phyloP scores from a whole-genome alignment of 2,329 filamentous ascomycete species.

The Aspergillus fumigatus region DNA sequence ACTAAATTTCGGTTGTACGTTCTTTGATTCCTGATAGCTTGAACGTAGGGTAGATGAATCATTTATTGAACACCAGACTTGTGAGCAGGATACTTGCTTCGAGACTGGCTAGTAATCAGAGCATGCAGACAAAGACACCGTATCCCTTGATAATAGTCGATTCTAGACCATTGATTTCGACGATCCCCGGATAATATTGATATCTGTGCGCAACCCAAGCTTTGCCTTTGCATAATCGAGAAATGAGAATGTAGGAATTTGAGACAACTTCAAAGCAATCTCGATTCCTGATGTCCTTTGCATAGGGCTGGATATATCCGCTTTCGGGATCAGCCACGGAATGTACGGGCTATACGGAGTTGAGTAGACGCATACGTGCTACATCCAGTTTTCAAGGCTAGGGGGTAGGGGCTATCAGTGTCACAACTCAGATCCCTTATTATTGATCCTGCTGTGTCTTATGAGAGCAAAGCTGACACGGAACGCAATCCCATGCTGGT shows the following conservation, averaged over 20 bases:
- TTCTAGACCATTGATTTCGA: not conserved
- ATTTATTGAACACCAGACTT: not conserved
- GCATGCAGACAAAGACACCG: not conserved
- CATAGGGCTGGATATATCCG: not conserved
- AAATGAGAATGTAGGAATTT: not conserved
- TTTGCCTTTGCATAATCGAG: constrained; percentile 10
- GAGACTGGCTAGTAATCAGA: not conserved
- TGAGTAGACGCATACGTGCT: not conserved
- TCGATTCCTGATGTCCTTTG: not conserved
- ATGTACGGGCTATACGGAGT: not conserved
- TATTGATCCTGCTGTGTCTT: not conserved
- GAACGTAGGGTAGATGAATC: not conserved
- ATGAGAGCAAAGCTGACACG: not conserved
- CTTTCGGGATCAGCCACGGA: not conserved
- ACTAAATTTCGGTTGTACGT: not conserved
- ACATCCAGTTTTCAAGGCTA: not conserved
- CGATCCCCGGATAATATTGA: constrained; percentile 2
- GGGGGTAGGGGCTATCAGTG: not conserved
- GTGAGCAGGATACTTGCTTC: not conserved
- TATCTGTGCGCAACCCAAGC: constrained; percentile 16
- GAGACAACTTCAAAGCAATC: not conserved
- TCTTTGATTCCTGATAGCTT: not conserved
- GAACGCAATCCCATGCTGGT: not conserved
- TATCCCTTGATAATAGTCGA: not conserved
- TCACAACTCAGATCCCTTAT: not conserved